A percentile compares a stretch with the other conserved stretches of the same genome.
These are phyloP conservation scores for Ricinus communis DNA, from an alignment of 345 rosid genomes.

Conservation along the genomic window DNA sequence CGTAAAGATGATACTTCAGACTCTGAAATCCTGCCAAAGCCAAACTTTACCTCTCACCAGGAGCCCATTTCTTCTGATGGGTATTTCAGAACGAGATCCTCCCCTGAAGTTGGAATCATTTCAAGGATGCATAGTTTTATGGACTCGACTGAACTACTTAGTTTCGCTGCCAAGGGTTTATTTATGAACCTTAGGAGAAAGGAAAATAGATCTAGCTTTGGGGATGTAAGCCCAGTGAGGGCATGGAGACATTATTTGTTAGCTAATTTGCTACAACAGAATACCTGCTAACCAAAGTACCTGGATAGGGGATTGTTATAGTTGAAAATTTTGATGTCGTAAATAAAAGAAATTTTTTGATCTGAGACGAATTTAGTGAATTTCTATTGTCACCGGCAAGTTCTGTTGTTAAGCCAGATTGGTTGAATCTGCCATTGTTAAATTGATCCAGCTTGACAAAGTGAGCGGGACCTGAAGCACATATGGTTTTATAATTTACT, in stretches of 20 bases:
- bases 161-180: conserved; percentile 76
- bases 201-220: conserved; percentile 6
- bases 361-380: too few relatives aligned
- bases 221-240: conserved; percentile 40
- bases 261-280: conserved; percentile 3
- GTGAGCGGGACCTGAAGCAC: too few relatives aligned
- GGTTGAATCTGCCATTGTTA: too few relatives aligned
- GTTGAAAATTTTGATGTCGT: neutral
- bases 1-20: conserved; percentile 3
- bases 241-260: conserved; percentile 56
- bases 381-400: too few relatives aligned
- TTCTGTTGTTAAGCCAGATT: too few relatives aligned
- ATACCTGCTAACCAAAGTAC: conserved; percentile 3
- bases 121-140: conserved; percentile 48
- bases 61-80: conserved; percentile 17
- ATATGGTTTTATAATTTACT: too few relatives aligned
- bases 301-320: neutral
- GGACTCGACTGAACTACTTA: conserved; percentile 63
- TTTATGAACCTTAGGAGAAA: conserved; percentile 35
- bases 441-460: too few relatives aligned
- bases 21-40: conserved; percentile 17
- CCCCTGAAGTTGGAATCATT: conserved; percentile 36
- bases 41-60: neutral
- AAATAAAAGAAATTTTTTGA: neutral
- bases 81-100: conserved; percentile 32